Evolutionary conservation across 2,329 filamentous ascomycete genomes (phyloP).

Genomic region (Pseudocercospora cruenta): DNA sequence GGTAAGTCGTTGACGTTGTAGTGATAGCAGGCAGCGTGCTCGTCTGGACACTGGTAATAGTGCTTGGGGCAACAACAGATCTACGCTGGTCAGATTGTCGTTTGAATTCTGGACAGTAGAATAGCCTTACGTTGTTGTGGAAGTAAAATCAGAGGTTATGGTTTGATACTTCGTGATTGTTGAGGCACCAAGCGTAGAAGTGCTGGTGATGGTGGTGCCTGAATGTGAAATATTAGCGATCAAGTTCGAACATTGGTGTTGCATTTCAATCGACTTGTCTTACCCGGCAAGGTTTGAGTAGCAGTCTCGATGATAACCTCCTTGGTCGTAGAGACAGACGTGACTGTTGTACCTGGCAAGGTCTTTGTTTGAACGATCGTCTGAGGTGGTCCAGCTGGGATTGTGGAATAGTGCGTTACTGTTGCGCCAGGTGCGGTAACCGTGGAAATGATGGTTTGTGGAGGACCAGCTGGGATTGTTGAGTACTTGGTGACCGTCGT

Average conservation of each 20-base stretch:
- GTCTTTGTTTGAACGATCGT: slow-evolving; percentile 4
- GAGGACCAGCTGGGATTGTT: slow-evolving; percentile 9
- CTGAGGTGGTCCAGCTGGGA: slow-evolving; percentile 10
- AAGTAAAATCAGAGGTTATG: slow-evolving; percentile 11
- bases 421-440: slow-evolving; percentile 1
- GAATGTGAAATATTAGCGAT: background rate
- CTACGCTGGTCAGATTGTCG: background rate
- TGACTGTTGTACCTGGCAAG: slow-evolving; percentile 2
- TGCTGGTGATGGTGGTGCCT: slow-evolving; percentile 6
- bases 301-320: background rate
- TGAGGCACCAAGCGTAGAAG: slow-evolving; percentile 3
- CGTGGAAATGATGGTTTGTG: background rate
- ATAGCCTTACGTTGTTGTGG: background rate
- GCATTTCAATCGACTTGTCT: background rate
- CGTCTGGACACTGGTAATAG: background rate
- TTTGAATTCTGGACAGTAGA: background rate
- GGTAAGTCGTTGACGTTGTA: slow-evolving; percentile 3
- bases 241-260: background rate
- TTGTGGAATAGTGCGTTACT: background rate
- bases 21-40: background rate
- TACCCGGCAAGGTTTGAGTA: background rate
- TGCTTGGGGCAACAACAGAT: background rate
- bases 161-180: slow-evolving; percentile 11
- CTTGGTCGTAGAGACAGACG: slow-evolving; percentile 7
- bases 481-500: background rate